A percentile compares a stretch with the other conserved stretches of the same genome.
Evolutionary conservation across 257 asterid genomes (phyloP).

Genomic region (Scutellaria baicalensis): DNA sequence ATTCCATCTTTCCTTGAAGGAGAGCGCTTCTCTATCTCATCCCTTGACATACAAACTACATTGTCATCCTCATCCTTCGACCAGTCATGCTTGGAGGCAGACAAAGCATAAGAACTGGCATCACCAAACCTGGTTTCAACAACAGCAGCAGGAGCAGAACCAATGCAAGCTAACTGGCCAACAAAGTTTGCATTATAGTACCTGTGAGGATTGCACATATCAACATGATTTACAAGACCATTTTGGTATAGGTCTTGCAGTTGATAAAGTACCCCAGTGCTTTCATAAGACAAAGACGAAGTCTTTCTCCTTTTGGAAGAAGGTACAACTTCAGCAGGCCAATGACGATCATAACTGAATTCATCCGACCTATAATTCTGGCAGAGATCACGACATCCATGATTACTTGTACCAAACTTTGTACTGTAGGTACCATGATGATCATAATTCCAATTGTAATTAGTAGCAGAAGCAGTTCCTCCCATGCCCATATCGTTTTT

Average conservation of each 20-base stretch:
- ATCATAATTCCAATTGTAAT: slow-evolving; percentile 23
- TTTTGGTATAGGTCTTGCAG: slow-evolving; percentile 15
- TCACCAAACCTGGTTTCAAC: slow-evolving; percentile 16
- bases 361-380: slow-evolving; percentile 29
- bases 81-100: slow-evolving; percentile 55
- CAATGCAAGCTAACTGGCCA: slow-evolving; percentile 16
- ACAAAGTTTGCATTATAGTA: slow-evolving; percentile 16
- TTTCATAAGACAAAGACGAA: slow-evolving; percentile 41
- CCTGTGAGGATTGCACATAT: slow-evolving; percentile 20
- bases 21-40: slow-evolving; percentile 82
- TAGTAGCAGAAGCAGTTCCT: slow-evolving; percentile 15
- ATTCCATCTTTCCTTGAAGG: slow-evolving; percentile 97
- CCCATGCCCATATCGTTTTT: slow-evolving; percentile 24
- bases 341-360: slow-evolving; percentile 22
- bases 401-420: background rate
- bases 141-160: slow-evolving; percentile 24
- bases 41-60: slow-evolving; percentile 62
- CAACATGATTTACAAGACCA: slow-evolving; percentile 18
- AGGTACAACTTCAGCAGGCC: slow-evolving; percentile 44
- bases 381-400: no score
- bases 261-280: slow-evolving; percentile 37
- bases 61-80: slow-evolving; percentile 63
- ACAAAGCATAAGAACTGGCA: slow-evolving; percentile 23
- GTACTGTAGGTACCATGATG: slow-evolving; percentile 14
- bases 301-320: slow-evolving; percentile 66